Conservation (phyloP, 768 basidiomycete genomes). For the Leucocoprinus sp. region DNA sequence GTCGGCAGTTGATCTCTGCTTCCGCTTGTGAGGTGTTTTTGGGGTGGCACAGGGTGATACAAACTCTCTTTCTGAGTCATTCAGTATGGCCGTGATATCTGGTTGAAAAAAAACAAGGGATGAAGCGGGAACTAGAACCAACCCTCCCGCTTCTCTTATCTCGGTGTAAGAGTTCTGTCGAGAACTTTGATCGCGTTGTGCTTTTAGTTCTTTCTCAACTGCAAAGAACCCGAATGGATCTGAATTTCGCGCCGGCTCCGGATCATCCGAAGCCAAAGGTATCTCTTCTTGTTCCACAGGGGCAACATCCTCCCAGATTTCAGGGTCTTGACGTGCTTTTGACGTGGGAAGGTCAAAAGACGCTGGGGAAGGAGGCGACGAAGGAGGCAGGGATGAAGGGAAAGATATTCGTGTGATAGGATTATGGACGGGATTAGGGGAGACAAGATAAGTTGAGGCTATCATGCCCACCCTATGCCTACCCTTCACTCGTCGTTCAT, state of each 20-base stretch:
- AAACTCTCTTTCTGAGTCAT: conserved; percentile 8
- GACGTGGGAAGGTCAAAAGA: conserved; percentile 6
- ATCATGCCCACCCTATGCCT: conserved; percentile 2
- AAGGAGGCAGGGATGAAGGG: conserved; percentile 27
- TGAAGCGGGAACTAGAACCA: conserved; percentile 21
- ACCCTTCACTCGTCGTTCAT: conserved; percentile 1
- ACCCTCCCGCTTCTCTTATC: conserved; percentile 17
- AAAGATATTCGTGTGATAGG: conserved; percentile 7
- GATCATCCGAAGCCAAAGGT: conserved; percentile 13
- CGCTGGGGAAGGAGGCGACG: conserved; percentile 23
- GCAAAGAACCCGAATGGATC: conserved; percentile 56
- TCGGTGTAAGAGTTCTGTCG: neutral
- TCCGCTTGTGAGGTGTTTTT: conserved; percentile 27
- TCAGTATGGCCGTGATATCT: conserved; percentile 17
- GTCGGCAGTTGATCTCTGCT: conserved; percentile 20
- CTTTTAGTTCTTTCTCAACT: conserved; percentile 42
- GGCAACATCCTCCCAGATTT: conserved; percentile 17
- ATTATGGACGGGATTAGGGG: neutral
- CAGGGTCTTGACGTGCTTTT: neutral
- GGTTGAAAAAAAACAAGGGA: conserved; percentile 20
- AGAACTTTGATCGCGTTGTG: conserved; percentile 22
- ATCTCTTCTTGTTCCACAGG: conserved; percentile 7
- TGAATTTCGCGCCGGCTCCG: conserved; percentile 21
- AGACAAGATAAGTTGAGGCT: conserved; percentile 3
- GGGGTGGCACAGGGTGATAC: conserved; percentile 16